phyloP scores from a whole-genome alignment of 108 stramenopile species.

The Thalassiosira profunda region DNA sequence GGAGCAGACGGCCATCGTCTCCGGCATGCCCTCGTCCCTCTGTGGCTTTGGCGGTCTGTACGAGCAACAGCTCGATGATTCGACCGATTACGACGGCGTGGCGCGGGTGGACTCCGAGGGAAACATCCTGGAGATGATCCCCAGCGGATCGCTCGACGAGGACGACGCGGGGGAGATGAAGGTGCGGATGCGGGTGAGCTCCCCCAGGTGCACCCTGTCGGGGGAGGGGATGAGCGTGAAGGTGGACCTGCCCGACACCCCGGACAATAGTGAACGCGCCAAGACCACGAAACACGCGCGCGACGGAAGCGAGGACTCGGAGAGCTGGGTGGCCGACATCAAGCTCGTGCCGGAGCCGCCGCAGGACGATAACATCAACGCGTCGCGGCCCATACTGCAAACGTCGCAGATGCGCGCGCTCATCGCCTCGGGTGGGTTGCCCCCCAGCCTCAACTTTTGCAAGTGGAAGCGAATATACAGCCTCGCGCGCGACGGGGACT shows the following conservation, averaged over 20 bases:
- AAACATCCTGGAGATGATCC: slow-evolving; percentile 22
- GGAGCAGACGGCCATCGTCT: not conserved
- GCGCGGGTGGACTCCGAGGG: slow-evolving; percentile 31
- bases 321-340: slow-evolving; percentile 3
- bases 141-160: slow-evolving; percentile 15
- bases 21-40: slow-evolving; percentile 1
- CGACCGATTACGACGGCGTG: slow-evolving; percentile 23
- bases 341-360: slow-evolving; percentile 38
- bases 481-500: slow-evolving; percentile 84
- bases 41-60: slow-evolving; percentile 33
- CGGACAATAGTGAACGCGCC: not conserved
- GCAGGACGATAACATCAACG: slow-evolving; percentile 1
- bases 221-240: slow-evolving; percentile 49
- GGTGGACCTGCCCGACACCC: slow-evolving; percentile 27
- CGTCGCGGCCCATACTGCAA: slow-evolving; percentile 24
- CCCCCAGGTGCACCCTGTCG: slow-evolving; percentile 28
- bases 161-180: slow-evolving; percentile 1
- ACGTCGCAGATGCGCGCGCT: slow-evolving; percentile 46
- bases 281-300: no score
- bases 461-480: slow-evolving; percentile 86
- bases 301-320: not conserved
- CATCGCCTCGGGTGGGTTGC: slow-evolving; percentile 63
- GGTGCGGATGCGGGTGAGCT: slow-evolving; percentile 19
- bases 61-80: slow-evolving; percentile 2
- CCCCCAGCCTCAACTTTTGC: slow-evolving; percentile 68